These are phyloP conservation scores for Drechslerella dactyloides DNA, from an alignment of 2,329 filamentous ascomycete species.

Conservation along the genomic window DNA sequence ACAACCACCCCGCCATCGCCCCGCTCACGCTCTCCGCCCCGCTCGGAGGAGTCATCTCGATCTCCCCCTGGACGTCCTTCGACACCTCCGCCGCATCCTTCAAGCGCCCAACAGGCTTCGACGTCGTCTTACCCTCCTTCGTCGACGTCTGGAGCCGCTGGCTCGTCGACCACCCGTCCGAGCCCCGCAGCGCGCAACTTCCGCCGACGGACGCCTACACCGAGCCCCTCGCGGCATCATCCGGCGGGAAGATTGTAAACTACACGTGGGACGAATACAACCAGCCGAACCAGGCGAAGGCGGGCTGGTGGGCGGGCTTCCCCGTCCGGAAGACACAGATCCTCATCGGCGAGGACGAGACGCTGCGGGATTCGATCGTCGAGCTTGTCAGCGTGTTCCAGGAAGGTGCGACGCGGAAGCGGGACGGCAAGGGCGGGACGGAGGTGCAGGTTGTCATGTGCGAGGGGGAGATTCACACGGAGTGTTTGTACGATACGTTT, in stretches of 20 bases:
- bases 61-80: constrained; percentile 67
- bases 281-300: constrained; percentile 62
- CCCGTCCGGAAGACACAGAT: constrained; percentile 63
- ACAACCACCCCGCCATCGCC: constrained; percentile 65
- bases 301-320: constrained; percentile 64
- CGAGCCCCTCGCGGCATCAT: too few relatives aligned
- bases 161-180: constrained; percentile 60
- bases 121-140: constrained; percentile 61
- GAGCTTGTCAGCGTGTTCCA: constrained; percentile 62
- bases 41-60: constrained; percentile 63
- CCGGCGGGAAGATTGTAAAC: too few relatives aligned
- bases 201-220: constrained; percentile 47
- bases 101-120: constrained; percentile 62
- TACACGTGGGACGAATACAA: constrained; percentile 62
- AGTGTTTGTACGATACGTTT: constrained; percentile 48
- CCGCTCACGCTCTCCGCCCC: constrained; percentile 57
- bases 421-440: constrained; percentile 1
- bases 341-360: constrained; percentile 65
- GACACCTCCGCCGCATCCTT: constrained; percentile 60
- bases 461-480: constrained; percentile 48
- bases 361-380: constrained; percentile 65
- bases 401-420: constrained; percentile 51
- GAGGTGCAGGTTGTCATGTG: constrained; percentile 37
- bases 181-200: constrained; percentile 24
- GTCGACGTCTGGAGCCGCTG: constrained; percentile 61